Conservation (phyloP, 2,329 filamentous ascomycete genomes). For the Knufia petricola region DNA sequence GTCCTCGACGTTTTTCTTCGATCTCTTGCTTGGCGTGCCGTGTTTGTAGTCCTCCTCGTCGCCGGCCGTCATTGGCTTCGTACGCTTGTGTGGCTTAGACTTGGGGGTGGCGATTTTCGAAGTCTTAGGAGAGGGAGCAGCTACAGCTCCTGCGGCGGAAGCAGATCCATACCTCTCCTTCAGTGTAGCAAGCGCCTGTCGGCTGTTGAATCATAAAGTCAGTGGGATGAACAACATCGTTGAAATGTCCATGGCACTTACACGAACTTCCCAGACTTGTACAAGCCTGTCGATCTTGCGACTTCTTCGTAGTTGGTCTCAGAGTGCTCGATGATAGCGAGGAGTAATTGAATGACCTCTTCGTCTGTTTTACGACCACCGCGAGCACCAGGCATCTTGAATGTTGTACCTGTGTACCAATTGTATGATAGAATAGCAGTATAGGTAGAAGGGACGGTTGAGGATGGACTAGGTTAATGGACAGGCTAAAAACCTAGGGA, state of each 20-base stretch:
- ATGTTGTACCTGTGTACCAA: too few relatives aligned
- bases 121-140: background rate
- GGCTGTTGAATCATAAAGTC: background rate
- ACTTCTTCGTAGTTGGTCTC: slow-evolving; percentile 9
- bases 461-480: too few relatives aligned
- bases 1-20: background rate
- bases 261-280: slow-evolving; percentile 10
- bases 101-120: background rate
- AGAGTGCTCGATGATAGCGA: slow-evolving; percentile 6
- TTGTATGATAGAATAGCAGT: too few relatives aligned
- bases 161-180: slow-evolving; percentile 1
- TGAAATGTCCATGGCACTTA: too few relatives aligned
- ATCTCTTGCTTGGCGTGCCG: slow-evolving; percentile 4
- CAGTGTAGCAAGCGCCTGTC: slow-evolving; percentile 4
- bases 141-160: background rate
- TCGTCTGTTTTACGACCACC: slow-evolving; percentile 2
- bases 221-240: too few relatives aligned
- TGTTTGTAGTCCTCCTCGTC: too few relatives aligned
- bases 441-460: too few relatives aligned
- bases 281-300: slow-evolving; percentile 5
- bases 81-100: background rate
- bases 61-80: background rate
- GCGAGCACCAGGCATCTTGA: slow-evolving; percentile 9
- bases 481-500: too few relatives aligned
- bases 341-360: slow-evolving; percentile 6